Conservation (phyloP, 106 monocot genomes). For the Allium fistulosum region DNA sequence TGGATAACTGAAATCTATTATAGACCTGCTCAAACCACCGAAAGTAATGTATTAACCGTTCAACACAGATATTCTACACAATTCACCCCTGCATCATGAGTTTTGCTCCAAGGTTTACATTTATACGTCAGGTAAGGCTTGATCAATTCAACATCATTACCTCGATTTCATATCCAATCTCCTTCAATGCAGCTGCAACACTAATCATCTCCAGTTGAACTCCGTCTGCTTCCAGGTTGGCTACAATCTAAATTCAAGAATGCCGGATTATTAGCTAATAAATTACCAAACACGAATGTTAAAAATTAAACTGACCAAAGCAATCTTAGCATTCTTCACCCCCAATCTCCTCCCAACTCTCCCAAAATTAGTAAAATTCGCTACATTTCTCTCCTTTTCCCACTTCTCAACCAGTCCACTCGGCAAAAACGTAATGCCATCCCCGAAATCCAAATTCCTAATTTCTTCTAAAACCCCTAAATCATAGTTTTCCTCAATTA, state of each 20-base stretch:
- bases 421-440: slow-evolving; percentile 53
- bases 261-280: not conserved
- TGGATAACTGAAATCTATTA: too few relatives aligned
- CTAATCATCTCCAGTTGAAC: slow-evolving; percentile 61
- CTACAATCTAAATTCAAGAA: slow-evolving; percentile 33
- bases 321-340: slow-evolving; percentile 40
- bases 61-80: not conserved
- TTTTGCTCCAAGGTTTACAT: not conserved
- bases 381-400: slow-evolving; percentile 43
- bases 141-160: slow-evolving; percentile 11
- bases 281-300: not conserved
- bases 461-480: slow-evolving; percentile 4
- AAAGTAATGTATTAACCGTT: too few relatives aligned
- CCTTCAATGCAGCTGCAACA: slow-evolving; percentile 43
- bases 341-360: slow-evolving; percentile 25
- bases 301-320: slow-evolving; percentile 34
- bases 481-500: not conserved
- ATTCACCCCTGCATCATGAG: not conserved
- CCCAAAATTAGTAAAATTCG: slow-evolving; percentile 16
- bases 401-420: slow-evolving; percentile 41
- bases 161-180: slow-evolving; percentile 58
- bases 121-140: not conserved
- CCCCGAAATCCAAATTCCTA: slow-evolving; percentile 45
- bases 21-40: too few relatives aligned
- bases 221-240: slow-evolving; percentile 33